Percentiles rank a stretch among this genome's conserved stretches.
phyloP scores from a whole-genome alignment of 805 yeast species.

The Yarrowia sp. region DNA sequence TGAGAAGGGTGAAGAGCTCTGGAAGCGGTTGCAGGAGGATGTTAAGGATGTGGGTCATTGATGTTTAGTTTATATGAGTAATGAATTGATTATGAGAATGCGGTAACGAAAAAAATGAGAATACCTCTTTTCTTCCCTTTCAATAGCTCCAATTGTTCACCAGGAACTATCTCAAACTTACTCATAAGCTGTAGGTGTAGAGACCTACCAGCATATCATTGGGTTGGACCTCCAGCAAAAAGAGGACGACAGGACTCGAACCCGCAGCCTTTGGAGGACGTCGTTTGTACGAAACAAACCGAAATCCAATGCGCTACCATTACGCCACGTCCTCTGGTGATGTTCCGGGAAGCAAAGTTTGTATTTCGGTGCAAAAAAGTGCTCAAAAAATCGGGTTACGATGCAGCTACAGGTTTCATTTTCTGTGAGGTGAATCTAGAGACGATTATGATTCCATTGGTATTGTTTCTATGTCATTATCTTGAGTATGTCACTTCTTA shows the following conservation, averaged over 20 bases:
- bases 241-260: constrained; percentile 12
- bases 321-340: constrained; percentile 2
- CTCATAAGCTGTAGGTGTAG: background rate
- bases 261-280: constrained; percentile 11
- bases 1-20: constrained; percentile 39
- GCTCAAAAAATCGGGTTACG: background rate
- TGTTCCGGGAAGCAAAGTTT: background rate
- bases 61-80: too few species aligned
- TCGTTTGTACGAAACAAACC: background rate
- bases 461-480: too few species aligned
- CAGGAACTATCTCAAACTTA: too few species aligned
- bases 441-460: too few species aligned
- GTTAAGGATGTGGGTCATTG: constrained; percentile 2
- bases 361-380: background rate
- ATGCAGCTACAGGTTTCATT: too few species aligned
- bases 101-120: too few species aligned
- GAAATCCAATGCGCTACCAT: constrained; percentile 10
- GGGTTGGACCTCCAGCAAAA: background rate
- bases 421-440: too few species aligned
- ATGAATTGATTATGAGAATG: too few species aligned
- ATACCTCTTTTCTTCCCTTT: too few species aligned
- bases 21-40: constrained; percentile 40
- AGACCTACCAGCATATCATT: background rate
- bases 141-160: too few species aligned
- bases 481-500: too few species aligned